Percentiles rank a stretch among this genome's conserved stretches.
Conservation (phyloP, 1,284 basidiomycete species). For the Tylopilus sp. region DNA sequence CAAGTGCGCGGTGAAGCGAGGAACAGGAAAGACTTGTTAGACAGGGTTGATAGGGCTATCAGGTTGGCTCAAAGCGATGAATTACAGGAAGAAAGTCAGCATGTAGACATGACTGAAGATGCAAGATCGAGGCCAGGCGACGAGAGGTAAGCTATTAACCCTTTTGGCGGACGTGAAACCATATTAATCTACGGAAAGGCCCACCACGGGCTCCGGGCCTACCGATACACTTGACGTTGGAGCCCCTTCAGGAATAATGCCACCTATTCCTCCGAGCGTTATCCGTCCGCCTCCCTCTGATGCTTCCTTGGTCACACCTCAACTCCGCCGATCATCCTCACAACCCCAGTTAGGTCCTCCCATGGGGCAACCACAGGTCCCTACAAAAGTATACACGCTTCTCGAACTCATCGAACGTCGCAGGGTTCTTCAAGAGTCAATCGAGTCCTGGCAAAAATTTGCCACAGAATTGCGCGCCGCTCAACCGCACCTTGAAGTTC, state of each 20-base stretch:
- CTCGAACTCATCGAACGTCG: constrained; percentile 29
- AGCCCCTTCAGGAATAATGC: constrained; percentile 3
- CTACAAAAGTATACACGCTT: constrained; percentile 25
- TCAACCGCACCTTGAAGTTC: constrained; percentile 17
- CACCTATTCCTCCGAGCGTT: not conserved
- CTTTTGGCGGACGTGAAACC: constrained; percentile 6
- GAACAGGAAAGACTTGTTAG: constrained; percentile 32
- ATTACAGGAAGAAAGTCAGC: constrained; percentile 12
- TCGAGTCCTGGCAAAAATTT: constrained; percentile 24
- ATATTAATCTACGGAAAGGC: constrained; percentile 19
- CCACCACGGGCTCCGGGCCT: not conserved
- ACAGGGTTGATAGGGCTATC: constrained; percentile 31
- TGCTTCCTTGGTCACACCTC: constrained; percentile 16
- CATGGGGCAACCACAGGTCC: constrained; percentile 14
- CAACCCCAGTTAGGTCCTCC: constrained; percentile 30
- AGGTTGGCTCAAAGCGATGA: constrained; percentile 28
- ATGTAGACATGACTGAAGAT: not conserved
- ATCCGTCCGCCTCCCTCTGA: constrained; percentile 2
- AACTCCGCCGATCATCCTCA: constrained; percentile 32
- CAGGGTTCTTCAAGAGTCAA: constrained; percentile 30
- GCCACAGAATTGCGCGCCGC: constrained; percentile 19
- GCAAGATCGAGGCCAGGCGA: not conserved
- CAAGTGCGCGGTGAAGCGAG: constrained; percentile 33
- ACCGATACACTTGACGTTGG: constrained; percentile 2
- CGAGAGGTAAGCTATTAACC: constrained; percentile 15